A percentile compares a stretch with the other conserved stretches of the same genome.
phyloP scores from a whole-genome alignment of 192 early-diverging fungal genomes.

The Geranomyces michiganensis region DNA sequence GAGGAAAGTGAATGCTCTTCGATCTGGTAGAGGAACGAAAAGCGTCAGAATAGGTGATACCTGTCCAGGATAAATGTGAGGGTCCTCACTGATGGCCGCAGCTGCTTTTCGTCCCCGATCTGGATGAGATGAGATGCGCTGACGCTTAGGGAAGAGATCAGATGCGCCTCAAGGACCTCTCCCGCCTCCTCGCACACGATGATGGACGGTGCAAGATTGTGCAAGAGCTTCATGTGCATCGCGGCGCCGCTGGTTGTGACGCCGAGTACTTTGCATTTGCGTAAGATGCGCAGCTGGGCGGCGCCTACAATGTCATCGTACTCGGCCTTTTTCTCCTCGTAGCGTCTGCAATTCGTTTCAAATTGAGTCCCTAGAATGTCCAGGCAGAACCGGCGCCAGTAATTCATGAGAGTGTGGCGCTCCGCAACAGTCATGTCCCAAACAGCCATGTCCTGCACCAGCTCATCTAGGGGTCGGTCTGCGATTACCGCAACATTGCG shows the following conservation, averaged over 20 bases:
- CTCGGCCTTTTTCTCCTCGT: constrained; percentile 18
- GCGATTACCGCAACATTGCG: too few relatives aligned
- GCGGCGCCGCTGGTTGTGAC: constrained; percentile 67
- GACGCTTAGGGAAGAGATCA: constrained; percentile 27
- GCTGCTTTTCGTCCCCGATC: constrained; percentile 47
- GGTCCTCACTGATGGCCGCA: constrained; percentile 24
- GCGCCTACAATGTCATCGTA: constrained; percentile 19
- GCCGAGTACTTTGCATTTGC: constrained; percentile 49
- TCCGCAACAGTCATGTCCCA: constrained; percentile 57
- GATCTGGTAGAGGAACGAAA: background rate
- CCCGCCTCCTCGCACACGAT: constrained; percentile 47
- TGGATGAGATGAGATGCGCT: constrained; percentile 36
- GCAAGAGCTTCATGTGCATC: constrained; percentile 47
- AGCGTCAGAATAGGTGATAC: background rate
- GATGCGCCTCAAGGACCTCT: constrained; percentile 45
- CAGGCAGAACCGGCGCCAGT: constrained; percentile 37
- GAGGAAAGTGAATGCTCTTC: constrained; percentile 14
- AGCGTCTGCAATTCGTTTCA: constrained; percentile 6
- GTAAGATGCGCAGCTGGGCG: constrained; percentile 35
- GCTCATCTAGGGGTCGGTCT: constrained; percentile 36
- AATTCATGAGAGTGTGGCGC: constrained; percentile 38
- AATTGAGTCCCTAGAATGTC: background rate
- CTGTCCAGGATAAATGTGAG: constrained; percentile 2
- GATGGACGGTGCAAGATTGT: constrained; percentile 33
- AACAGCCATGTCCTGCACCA: constrained; percentile 39